These are phyloP conservation scores for Komagataella pastoris DNA, from an alignment of 805 yeast species.

Conservation along the genomic window DNA sequence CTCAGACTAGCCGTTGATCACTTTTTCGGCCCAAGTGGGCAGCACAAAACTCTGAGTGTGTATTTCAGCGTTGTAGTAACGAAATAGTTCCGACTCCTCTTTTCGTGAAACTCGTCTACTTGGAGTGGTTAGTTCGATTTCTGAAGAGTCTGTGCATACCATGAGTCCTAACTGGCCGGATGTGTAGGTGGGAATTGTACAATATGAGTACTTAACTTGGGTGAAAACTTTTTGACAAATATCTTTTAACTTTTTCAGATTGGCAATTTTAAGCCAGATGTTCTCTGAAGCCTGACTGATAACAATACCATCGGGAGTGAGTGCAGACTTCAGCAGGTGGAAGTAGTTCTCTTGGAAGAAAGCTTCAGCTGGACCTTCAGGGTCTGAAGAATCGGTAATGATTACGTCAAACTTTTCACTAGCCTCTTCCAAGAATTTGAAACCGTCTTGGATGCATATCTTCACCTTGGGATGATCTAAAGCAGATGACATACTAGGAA, in stretches of 20 bases:
- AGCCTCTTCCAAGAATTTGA: conserved; percentile 79
- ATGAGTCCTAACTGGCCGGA: conserved; percentile 97
- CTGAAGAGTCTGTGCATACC: conserved; percentile 76
- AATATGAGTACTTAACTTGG: conserved; percentile 79
- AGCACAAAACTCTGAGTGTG: conserved; percentile 84
- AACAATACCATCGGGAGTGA: conserved; percentile 82
- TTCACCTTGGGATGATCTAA: conserved; percentile 81
- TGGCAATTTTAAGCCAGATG: conserved; percentile 83
- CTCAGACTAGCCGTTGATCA: background rate
- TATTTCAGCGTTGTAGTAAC: conserved; percentile 72
- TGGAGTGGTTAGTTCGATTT: conserved; percentile 56
- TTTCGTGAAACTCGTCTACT: conserved; percentile 47
- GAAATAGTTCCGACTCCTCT: conserved; percentile 51
- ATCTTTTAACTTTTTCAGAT: conserved; percentile 68
- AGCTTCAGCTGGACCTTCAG: conserved; percentile 96
- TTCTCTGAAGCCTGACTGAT: conserved; percentile 87
- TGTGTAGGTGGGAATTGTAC: conserved; percentile 93
- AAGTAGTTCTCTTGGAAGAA: conserved; percentile 90
- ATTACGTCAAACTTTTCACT: conserved; percentile 77
- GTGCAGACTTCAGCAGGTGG: conserved; percentile 70
- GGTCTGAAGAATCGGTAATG: conserved; percentile 95
- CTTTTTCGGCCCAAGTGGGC: conserved; percentile 68
- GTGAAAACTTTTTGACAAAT: conserved; percentile 84
- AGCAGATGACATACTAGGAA: conserved; percentile 79
- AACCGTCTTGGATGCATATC: conserved; percentile 94